Evolutionary conservation across 2,329 filamentous ascomycete genomes (phyloP).

Genomic region (Colletotrichum acutatum): DNA sequence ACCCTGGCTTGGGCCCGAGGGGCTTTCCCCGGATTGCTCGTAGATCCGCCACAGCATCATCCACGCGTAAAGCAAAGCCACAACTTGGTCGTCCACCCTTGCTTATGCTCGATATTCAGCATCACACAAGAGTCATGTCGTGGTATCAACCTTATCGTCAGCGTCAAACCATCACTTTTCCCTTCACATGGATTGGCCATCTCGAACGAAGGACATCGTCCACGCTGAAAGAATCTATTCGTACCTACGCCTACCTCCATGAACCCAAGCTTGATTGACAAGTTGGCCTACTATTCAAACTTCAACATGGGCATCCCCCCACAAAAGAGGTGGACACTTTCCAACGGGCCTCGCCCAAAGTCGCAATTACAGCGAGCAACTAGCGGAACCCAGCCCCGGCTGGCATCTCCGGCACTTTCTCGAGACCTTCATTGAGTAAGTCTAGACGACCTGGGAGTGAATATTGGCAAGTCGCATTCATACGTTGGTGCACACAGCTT

Average conservation of each 20-base stretch:
- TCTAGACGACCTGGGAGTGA: neutral
- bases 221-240: neutral
- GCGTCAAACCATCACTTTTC: slow-evolving; percentile 5
- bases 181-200: slow-evolving; percentile 1
- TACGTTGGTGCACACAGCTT: neutral
- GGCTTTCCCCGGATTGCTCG: neutral
- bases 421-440: neutral
- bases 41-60: slow-evolving; percentile 2
- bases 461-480: slow-evolving; percentile 9
- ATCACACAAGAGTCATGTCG: neutral
- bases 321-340: neutral
- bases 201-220: neutral
- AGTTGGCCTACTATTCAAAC: neutral
- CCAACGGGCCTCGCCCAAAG: neutral
- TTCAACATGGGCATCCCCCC: neutral
- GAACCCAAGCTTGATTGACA: neutral
- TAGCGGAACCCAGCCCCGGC: neutral
- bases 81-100: neutral
- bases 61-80: neutral
- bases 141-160: neutral
- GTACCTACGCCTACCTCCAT: neutral
- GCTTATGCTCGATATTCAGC: neutral
- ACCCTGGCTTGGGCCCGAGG: neutral
- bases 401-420: neutral
- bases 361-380: neutral